Percentiles rank a stretch among this genome's conserved stretches.
These are phyloP conservation scores for Lasiodiplodia citricola DNA, from an alignment of 2,329 filamentous ascomycete genomes.

Conservation along the genomic window DNA sequence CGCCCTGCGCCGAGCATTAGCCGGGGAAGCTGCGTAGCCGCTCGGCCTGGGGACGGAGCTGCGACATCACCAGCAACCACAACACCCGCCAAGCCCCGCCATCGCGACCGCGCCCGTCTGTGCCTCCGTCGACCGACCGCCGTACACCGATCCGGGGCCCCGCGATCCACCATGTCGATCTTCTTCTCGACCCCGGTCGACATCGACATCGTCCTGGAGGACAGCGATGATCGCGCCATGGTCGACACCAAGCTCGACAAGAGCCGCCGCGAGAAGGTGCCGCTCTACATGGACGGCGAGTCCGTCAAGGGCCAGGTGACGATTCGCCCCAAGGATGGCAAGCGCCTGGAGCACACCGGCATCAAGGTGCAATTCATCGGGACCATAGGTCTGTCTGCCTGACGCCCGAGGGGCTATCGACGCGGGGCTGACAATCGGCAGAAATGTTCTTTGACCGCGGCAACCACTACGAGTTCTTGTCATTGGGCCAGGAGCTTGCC, in stretches of 20 bases:
- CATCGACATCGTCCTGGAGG: conserved; percentile 97
- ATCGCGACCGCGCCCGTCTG: conserved; percentile 3
- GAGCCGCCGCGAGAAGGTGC: conserved; percentile 94
- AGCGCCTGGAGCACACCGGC: conserved; percentile 94
- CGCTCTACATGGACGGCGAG: conserved; percentile 96
- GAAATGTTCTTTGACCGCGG: conserved; percentile 99
- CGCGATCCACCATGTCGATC: conserved; percentile 74
- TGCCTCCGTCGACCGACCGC: conserved; percentile 8
- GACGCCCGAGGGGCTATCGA: neutral
- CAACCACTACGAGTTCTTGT: conserved; percentile 99
- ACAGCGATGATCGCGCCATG: conserved; percentile 90
- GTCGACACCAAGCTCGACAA: conserved; percentile 99
- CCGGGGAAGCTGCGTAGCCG: conserved; percentile 1
- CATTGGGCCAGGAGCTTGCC: conserved; percentile 93
- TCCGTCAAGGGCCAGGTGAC: conserved; percentile 97
- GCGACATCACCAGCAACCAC: conserved; percentile 12
- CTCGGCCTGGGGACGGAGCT: neutral
- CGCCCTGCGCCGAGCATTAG: neutral
- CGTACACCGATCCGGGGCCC: conserved; percentile 13
- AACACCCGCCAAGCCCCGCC: conserved; percentile 17
- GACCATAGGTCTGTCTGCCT: conserved; percentile 73
- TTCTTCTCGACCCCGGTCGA: conserved; percentile 94
- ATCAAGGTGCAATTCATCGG: conserved; percentile 99
- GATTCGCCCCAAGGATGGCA: conserved; percentile 95
- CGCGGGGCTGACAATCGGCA: conserved; percentile 43